These are phyloP conservation scores for Knufia petricola DNA, from an alignment of 2,329 filamentous ascomycete species.

Conservation along the genomic window DNA sequence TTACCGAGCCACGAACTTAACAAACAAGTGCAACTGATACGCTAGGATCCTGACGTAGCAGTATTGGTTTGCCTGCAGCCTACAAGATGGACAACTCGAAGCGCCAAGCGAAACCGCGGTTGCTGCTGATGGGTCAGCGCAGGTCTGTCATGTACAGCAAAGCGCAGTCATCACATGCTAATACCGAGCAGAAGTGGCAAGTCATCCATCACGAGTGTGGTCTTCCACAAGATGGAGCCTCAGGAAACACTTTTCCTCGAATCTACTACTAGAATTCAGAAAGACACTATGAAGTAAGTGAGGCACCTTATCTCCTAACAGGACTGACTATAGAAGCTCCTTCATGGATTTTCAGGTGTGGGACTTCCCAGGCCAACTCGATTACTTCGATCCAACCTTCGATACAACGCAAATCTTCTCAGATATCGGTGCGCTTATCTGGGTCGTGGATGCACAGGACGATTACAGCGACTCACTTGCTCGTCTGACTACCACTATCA, in stretches of 20 bases:
- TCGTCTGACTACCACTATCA: constrained; percentile 76
- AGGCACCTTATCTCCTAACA: neutral
- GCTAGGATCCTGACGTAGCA: neutral
- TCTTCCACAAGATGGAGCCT: constrained; percentile 96
- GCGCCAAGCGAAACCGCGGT: constrained; percentile 62
- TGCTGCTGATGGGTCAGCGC: constrained; percentile 90
- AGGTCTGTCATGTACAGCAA: constrained; percentile 50
- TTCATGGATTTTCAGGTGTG: constrained; percentile 99
- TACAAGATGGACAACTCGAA: constrained; percentile 30
- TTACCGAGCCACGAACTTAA: neutral
- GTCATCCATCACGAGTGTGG: constrained; percentile 94
- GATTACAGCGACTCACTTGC: constrained; percentile 90
- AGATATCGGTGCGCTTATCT: constrained; percentile 87
- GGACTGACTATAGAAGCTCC: constrained; percentile 50
- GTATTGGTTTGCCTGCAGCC: neutral
- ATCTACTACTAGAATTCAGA: constrained; percentile 87
- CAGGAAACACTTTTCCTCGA: constrained; percentile 94
- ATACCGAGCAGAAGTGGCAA: constrained; percentile 68
- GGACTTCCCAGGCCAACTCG: constrained; percentile 92
- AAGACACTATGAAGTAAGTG: constrained; percentile 85
- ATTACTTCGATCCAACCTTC: constrained; percentile 81
- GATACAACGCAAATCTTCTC: constrained; percentile 81
- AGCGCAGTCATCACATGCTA: neutral
- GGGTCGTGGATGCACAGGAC: constrained; percentile 97
- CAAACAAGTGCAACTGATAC: neutral